A percentile compares a stretch with the other conserved stretches of the same genome.
Evolutionary conservation across 768 basidiomycete genomes (phyloP).

Genomic region (Arthromyces matolae): DNA sequence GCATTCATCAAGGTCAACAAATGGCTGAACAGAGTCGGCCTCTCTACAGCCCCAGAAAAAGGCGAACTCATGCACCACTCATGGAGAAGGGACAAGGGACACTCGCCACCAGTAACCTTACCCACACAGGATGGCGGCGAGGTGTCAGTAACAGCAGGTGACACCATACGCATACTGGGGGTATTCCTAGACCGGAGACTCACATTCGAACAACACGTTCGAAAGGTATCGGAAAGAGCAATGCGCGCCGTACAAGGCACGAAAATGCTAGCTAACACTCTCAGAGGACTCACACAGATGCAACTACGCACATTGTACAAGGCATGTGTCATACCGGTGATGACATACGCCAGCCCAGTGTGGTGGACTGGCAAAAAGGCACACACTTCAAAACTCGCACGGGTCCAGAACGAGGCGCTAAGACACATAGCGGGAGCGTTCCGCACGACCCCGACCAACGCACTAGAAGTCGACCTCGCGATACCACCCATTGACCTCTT

Average conservation of each 20-base stretch:
- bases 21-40: neutral
- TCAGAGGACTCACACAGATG: conserved; percentile 27
- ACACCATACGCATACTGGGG: conserved; percentile 29
- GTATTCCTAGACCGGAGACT: conserved; percentile 31
- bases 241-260: conserved; percentile 21
- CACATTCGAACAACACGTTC: conserved; percentile 28
- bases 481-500: too few relatives aligned
- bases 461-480: too few relatives aligned
- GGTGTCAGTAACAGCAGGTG: neutral
- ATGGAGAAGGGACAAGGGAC: neutral
- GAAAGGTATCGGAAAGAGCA: conserved; percentile 21
- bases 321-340: too few relatives aligned
- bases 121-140: too few relatives aligned
- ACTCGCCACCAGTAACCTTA: too few relatives aligned
- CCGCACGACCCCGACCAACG: too few relatives aligned
- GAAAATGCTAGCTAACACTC: conserved; percentile 31
- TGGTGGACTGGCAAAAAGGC: conserved; percentile 29
- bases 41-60: neutral
- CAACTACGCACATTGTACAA: conserved; percentile 27
- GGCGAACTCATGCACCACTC: too few relatives aligned
- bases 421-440: too few relatives aligned
- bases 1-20: too few relatives aligned
- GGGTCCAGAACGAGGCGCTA: too few relatives aligned
- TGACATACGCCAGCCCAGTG: conserved; percentile 30
- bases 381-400: too few relatives aligned